These are phyloP conservation scores for Populus tomentosa DNA, from an alignment of 441 rosid species.

Conservation along the genomic window DNA sequence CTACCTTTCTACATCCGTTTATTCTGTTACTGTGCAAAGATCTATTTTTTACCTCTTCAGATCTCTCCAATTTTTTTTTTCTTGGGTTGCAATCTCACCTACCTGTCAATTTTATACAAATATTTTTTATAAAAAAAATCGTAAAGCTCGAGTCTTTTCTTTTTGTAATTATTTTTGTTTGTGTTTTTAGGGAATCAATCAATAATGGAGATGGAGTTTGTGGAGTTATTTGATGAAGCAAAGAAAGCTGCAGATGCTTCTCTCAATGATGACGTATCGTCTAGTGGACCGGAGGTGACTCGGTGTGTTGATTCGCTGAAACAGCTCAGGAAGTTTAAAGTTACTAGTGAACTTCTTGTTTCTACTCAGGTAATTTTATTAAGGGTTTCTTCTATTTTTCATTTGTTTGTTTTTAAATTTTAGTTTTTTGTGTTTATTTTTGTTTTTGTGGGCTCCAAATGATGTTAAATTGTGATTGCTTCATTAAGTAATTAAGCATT, in stretches of 20 bases:
- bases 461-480: neutral
- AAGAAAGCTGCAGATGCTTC: conserved; percentile 91
- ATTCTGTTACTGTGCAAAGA: neutral
- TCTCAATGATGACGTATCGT: conserved; percentile 37
- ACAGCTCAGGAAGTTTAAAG: conserved; percentile 62
- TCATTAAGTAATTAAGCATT: neutral
- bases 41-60: neutral
- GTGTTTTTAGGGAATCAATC: neutral
- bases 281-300: conserved; percentile 61
- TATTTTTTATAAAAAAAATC: neutral
- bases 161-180: neutral
- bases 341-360: conserved; percentile 65
- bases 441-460: neutral
- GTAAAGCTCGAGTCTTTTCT: neutral
- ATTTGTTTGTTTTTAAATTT: neutral
- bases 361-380: conserved; percentile 60
- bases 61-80: neutral
- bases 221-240: conserved; percentile 76
- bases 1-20: neutral
- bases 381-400: neutral
- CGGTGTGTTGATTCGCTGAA: conserved; percentile 79
- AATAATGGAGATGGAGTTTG: conserved; percentile 66
- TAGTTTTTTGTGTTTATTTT: neutral
- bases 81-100: neutral
- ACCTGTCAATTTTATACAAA: neutral